Base-by-base conservation (phyloP, 73 alveolate genomes). In the Blepharisma stoltei region DNA sequence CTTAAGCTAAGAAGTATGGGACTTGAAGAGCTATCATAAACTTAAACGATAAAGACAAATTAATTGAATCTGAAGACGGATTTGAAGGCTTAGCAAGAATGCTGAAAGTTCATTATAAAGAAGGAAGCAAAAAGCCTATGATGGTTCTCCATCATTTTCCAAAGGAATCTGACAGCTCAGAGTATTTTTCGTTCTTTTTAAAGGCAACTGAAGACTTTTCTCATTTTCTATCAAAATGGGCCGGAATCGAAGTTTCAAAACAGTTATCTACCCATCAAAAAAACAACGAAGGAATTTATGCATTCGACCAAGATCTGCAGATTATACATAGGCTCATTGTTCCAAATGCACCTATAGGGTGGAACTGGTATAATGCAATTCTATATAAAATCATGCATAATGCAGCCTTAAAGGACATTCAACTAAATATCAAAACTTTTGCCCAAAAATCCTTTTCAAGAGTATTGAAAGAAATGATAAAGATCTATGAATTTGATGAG, bases 331-430 rank as follows among this genome's bases (percentile, higher is more conserved):
- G 73, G 11, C 73, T 60, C 23, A 38, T 60, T 18, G 73, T 60
- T 25, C 45, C 73, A 14, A 20, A 14, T 60, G 14, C 73, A 60
- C 46, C 14, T 1, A 9, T 18, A 38, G 45, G 14, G 2, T 60
- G 73, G 73, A 60, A 60, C 18, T 60, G 73, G 73, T 60, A 60
- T 60, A 60, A 60, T 60, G 73, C 46, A 25, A 38, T 60, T 20
- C 45, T 60, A 20, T 60, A 60, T 60, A 60, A 60, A 60, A 60
- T 60, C 73, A 60, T 60, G 73, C 73, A 60, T 60, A 60, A 25
- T 25, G 73, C 73, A 18, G 73, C 73, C 0, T 9, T 60, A 14
- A 60, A 60, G 5, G 23, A 14, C 23, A 11, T 8, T 1, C 14
- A 14, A 20, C 14, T 8, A 25, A n/a, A n/a, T 60, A 14, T 60